A percentile compares a stretch with the other conserved stretches of the same genome.
Evolutionary conservation across 1,284 basidiomycete species (phyloP).

Genomic region (Thecaphora thlaspeos): DNA sequence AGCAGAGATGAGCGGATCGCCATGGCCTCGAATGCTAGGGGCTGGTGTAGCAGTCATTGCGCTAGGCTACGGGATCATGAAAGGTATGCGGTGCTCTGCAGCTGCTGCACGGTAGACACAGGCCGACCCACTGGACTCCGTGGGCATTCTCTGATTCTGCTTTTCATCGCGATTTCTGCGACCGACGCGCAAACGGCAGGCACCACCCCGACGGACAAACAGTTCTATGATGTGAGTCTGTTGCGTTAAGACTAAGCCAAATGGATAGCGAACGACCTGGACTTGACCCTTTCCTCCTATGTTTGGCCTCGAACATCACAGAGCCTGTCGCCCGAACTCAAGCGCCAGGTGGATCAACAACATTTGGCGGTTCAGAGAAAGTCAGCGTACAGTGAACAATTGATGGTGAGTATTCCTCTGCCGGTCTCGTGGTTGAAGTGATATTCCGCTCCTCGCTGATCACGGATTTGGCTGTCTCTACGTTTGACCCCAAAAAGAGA

Average conservation of each 20-base stretch:
- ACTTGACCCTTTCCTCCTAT: too few species aligned
- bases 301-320: too few species aligned
- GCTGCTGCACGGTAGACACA: background rate
- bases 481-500: constrained; percentile 5
- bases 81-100: constrained; percentile 20
- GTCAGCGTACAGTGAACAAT: constrained; percentile 44
- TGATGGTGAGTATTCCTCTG: constrained; percentile 33
- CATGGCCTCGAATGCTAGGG: constrained; percentile 31
- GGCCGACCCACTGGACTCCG: too few species aligned
- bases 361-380: constrained; percentile 36
- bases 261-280: background rate
- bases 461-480: background rate
- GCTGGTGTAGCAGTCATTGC: constrained; percentile 27
- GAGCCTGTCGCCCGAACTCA: constrained; percentile 45
- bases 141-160: too few species aligned
- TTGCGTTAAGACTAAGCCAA: background rate
- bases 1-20: constrained; percentile 19
- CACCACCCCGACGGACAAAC: constrained; percentile 47
- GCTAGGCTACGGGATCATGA: constrained; percentile 47
- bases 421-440: background rate
- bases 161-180: background rate
- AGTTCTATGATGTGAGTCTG: constrained; percentile 47
- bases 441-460: background rate
- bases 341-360: constrained; percentile 44
- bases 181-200: too few species aligned